Percentiles rank a stretch among this genome's conserved stretches.
phyloP scores from a whole-genome alignment of 73 alveolate genomes.

The Tetrahymena borealis region DNA sequence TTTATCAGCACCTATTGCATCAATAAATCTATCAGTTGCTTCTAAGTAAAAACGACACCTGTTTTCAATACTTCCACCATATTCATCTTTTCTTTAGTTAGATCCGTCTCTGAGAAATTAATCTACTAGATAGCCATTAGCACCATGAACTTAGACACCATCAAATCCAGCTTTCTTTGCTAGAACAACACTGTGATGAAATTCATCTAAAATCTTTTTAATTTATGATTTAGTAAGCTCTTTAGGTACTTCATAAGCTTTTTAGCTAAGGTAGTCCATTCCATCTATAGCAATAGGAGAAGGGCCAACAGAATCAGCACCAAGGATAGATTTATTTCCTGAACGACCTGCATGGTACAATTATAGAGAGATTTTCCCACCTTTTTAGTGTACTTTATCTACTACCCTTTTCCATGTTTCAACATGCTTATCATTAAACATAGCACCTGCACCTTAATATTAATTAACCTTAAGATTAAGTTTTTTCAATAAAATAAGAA shows the following conservation, averaged over 20 bases:
- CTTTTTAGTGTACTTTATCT: slow-evolving; percentile 20
- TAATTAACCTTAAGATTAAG: neutral
- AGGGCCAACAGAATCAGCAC: slow-evolving; percentile 13
- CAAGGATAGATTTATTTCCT: slow-evolving; percentile 19
- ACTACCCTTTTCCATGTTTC: slow-evolving; percentile 42
- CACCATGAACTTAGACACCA: slow-evolving; percentile 69
- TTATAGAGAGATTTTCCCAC: slow-evolving; percentile 23
- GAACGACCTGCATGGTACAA: slow-evolving; percentile 47
- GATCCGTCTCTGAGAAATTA: slow-evolving; percentile 47
- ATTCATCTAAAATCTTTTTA: slow-evolving; percentile 46
- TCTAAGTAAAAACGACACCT: slow-evolving; percentile 54
- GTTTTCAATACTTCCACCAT: slow-evolving; percentile 77
- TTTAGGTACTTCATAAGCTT: neutral
- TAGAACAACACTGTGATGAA: slow-evolving; percentile 44
- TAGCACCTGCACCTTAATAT: slow-evolving; percentile 27
- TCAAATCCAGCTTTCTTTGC: slow-evolving; percentile 78
- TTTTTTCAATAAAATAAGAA: neutral
- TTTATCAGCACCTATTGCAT: neutral
- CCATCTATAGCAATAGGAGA: slow-evolving; percentile 23
- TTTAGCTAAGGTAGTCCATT: neutral
- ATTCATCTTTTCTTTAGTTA: slow-evolving; percentile 67
- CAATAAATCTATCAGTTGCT: slow-evolving; percentile 30
- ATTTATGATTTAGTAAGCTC: slow-evolving; percentile 13
- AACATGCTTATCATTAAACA: neutral
- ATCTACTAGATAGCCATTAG: slow-evolving; percentile 51